phyloP scores from a whole-genome alignment of 495 filamentous ascomycete genomes.

The Xanthoparmelia taractica region DNA sequence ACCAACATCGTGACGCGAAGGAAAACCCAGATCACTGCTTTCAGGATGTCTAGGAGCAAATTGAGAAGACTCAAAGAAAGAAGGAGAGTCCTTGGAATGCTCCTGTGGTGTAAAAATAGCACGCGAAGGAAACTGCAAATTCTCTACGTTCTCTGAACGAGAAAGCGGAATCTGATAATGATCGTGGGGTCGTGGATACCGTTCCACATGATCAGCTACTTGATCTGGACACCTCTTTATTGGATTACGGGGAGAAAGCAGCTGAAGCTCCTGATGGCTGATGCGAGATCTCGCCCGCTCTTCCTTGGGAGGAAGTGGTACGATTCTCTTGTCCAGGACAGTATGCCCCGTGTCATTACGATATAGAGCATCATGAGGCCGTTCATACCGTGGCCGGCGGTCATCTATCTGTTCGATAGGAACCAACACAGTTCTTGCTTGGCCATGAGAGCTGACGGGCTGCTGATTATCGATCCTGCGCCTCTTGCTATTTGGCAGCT shows the following conservation, averaged over 20 bases:
- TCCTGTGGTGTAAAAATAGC: conserved; percentile 6
- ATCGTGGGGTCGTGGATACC: background rate
- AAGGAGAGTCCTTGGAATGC: conserved; percentile 12
- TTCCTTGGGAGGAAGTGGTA: conserved; percentile 12
- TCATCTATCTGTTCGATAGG: conserved; percentile 1
- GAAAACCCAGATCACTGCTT: conserved; percentile 2
- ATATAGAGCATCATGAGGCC: conserved; percentile 1
- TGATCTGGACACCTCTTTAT: background rate
- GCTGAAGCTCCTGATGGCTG: background rate
- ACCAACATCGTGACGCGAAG: conserved; percentile 8
- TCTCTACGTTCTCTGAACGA: conserved; percentile 5
- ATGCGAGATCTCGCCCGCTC: background rate
- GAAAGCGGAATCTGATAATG: background rate
- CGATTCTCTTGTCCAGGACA: conserved; percentile 10
- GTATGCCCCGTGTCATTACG: background rate
- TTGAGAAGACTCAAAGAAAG: conserved; percentile 4
- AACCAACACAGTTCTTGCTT: background rate
- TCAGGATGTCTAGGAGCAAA: background rate
- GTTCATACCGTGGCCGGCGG: background rate
- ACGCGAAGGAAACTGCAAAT: conserved; percentile 9
- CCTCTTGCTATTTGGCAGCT: conserved; percentile 3
- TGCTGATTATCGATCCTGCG: conserved; percentile 10
- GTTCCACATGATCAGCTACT: background rate
- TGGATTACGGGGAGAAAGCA: background rate
- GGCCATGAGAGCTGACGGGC: background rate